Evolutionary conservation across 345 rosid genomes (phyloP).

Genomic region (Erucastrum elatum): DNA sequence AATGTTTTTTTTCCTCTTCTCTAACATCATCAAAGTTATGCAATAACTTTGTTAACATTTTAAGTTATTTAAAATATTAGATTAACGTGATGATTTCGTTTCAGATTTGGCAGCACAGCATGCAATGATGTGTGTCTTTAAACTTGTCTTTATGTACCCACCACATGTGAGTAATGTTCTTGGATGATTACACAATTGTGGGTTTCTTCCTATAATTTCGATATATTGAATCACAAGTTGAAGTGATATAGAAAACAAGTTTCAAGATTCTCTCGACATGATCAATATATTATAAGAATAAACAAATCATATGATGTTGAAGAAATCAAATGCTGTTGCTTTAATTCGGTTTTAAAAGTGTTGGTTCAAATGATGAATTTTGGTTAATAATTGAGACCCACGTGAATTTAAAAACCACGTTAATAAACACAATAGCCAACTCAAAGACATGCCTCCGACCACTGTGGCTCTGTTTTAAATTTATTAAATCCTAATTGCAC

Average conservation of each 20-base stretch:
- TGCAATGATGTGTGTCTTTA: conserved; percentile 7
- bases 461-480: conserved; percentile 3
- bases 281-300: conserved; percentile 18
- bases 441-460: conserved; percentile 42
- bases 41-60: not conserved
- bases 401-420: conserved; percentile 17
- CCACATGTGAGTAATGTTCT: conserved; percentile 36
- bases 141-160: conserved; percentile 35
- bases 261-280: conserved; percentile 33
- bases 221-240: conserved; percentile 19
- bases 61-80: not conserved
- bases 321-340: conserved; percentile 25
- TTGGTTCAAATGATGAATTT: not conserved
- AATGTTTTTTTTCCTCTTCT: not conserved
- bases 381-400: conserved; percentile 36
- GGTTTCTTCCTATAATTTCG: conserved; percentile 19
- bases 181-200: conserved; percentile 24
- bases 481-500: conserved; percentile 5
- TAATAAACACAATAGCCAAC: not conserved
- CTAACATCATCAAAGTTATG: not conserved
- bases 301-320: conserved; percentile 8
- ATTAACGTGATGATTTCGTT: not conserved
- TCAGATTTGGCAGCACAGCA: conserved; percentile 21
- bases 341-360: conserved; percentile 6
- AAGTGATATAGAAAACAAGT: conserved; percentile 20